These are phyloP conservation scores for Neurospora sp. DNA, from an alignment of 495 filamentous ascomycete genomes.

Conservation along the genomic window DNA sequence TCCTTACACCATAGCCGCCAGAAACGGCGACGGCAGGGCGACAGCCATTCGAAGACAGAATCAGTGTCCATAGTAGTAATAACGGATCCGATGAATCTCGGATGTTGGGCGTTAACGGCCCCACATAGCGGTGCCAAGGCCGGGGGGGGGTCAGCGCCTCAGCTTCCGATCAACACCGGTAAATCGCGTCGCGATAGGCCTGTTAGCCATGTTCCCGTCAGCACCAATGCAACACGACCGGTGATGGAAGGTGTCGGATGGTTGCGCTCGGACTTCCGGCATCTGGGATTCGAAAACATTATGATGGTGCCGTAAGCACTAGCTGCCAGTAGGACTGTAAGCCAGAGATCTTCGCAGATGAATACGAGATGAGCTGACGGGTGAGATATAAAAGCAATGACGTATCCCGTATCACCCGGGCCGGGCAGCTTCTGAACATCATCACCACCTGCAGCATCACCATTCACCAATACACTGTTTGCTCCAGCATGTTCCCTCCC, in stretches of 20 bases:
- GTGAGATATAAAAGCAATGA: not conserved
- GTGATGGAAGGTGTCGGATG: not conserved
- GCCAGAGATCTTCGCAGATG: not conserved
- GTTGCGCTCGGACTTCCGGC: not conserved
- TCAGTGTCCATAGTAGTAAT: not conserved
- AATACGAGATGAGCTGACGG: not conserved
- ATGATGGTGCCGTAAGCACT: not conserved
- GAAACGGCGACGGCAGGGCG: rapidly evolving
- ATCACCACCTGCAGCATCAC: not conserved
- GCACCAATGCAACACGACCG: not conserved
- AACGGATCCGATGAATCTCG: not conserved
- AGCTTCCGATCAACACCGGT: not conserved
- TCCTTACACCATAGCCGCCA: not conserved
- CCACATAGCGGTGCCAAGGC: not conserved
- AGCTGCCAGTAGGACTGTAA: not conserved
- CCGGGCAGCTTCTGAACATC: not conserved
- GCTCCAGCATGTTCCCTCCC: not conserved
- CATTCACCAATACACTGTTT: not conserved
- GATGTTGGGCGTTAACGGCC: not conserved
- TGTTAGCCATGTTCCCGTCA: not conserved
- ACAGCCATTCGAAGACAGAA: not conserved
- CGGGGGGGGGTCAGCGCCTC: too few relatives aligned
- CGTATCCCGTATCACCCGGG: too few relatives aligned
- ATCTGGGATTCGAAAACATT: not conserved
- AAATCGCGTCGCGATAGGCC: not conserved